phyloP scores from a whole-genome alignment of 1,284 basidiomycete genomes.

The Trichosporon inkin region DNA sequence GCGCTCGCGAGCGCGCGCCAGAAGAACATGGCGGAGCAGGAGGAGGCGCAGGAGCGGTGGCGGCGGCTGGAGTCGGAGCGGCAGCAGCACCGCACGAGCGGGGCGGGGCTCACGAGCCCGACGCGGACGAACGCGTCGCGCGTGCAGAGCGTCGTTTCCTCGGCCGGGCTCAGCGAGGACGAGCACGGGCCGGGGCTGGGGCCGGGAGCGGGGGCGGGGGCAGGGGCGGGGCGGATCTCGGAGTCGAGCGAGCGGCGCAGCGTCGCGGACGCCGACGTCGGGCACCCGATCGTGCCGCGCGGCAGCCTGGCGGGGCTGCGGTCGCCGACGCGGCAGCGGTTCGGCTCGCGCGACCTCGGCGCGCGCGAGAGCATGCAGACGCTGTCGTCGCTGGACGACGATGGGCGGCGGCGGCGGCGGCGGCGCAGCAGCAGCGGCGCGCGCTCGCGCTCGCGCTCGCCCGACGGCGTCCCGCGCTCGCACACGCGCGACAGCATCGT shows the following conservation, averaged over 20 bases:
- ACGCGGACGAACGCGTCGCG: neutral
- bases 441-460: neutral
- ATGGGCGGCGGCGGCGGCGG: no score
- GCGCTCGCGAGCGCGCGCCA: constrained; percentile 28
- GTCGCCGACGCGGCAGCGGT: neutral
- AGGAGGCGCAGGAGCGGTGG: constrained; percentile 33
- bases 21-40: constrained; percentile 28
- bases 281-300: neutral
- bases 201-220: no score
- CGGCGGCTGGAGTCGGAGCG: constrained; percentile 21
- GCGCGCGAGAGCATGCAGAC: constrained; percentile 6
- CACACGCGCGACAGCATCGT: constrained; percentile 3
- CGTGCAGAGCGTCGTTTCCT: neutral
- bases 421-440: no score
- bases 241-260: constrained; percentile 1
- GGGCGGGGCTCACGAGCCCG: constrained; percentile 6
- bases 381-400: neutral
- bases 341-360: constrained; percentile 4
- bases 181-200: neutral
- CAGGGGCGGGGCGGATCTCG: neutral
- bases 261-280: neutral
- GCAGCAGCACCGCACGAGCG: neutral
- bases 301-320: neutral
- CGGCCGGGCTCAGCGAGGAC: constrained; percentile 4
- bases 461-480: neutral